Evolutionary conservation across 1,284 basidiomycete genomes (phyloP).

Genomic region (Trichosporon inkin): DNA sequence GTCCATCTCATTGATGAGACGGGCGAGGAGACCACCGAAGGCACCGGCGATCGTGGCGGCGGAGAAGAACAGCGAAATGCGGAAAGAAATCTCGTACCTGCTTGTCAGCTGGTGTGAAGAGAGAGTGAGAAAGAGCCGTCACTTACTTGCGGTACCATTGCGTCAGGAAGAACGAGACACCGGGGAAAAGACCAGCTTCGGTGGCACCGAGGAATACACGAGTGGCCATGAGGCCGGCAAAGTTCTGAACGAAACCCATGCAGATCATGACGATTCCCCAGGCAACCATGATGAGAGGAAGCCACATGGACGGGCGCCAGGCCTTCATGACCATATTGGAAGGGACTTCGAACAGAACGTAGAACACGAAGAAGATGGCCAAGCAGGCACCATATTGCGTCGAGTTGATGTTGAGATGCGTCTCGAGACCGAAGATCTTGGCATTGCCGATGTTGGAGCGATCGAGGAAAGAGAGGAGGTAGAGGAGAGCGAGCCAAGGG

Average conservation of each 20-base stretch:
- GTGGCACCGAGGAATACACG: slow-evolving; percentile 40
- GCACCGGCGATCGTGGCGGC: slow-evolving; percentile 47
- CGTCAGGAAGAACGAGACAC: slow-evolving; percentile 38
- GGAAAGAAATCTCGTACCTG: slow-evolving; percentile 38
- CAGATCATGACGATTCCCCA: slow-evolving; percentile 51
- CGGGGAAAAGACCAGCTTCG: slow-evolving; percentile 43
- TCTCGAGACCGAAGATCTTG: slow-evolving; percentile 44
- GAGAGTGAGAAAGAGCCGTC: too few species aligned
- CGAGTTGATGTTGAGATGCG: slow-evolving; percentile 28
- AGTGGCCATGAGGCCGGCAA: slow-evolving; percentile 44
- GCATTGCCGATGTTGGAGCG: slow-evolving; percentile 65
- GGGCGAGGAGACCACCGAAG: slow-evolving; percentile 47
- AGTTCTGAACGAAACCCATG: slow-evolving; percentile 41
- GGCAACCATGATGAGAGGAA: slow-evolving; percentile 30
- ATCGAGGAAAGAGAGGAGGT: slow-evolving; percentile 65
- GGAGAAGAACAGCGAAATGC: slow-evolving; percentile 44
- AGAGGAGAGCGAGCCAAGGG: slow-evolving; percentile 55
- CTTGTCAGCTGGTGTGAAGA: slow-evolving; percentile 39
- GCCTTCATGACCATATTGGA: slow-evolving; percentile 57
- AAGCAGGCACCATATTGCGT: slow-evolving; percentile 29
- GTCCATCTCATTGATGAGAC: slow-evolving; percentile 48
- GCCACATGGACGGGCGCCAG: slow-evolving; percentile 29
- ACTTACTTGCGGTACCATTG: slow-evolving; percentile 33
- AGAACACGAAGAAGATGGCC: slow-evolving; percentile 60
- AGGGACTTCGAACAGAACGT: slow-evolving; percentile 65